Conservation (phyloP, 495 filamentous ascomycete genomes). For the Cercophora newfieldiana region DNA sequence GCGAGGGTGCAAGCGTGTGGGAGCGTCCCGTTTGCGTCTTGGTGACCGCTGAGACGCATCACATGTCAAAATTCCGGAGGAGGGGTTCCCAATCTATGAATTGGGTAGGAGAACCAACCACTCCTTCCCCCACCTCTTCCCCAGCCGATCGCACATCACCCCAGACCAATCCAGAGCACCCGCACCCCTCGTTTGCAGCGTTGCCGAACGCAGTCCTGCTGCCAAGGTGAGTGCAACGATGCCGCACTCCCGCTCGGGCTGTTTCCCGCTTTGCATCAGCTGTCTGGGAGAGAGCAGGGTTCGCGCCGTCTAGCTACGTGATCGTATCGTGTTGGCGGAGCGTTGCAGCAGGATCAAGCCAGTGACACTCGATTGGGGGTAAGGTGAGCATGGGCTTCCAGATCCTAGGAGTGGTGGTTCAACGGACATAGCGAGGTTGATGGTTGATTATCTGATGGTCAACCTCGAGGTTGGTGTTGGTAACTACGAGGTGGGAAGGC, state of each 20-base stretch:
- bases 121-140: neutral
- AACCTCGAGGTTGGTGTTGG: too few species aligned
- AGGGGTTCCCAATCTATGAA: neutral
- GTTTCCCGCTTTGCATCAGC: conserved; percentile 5
- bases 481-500: neutral
- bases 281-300: neutral
- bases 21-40: conserved; percentile 9
- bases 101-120: neutral
- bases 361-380: neutral
- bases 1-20: neutral
- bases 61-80: conserved; percentile 12
- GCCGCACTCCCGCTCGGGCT: neutral
- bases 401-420: neutral
- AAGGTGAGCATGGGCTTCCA: neutral
- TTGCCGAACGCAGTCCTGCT: neutral
- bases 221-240: neutral
- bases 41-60: conserved; percentile 5
- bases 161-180: neutral
- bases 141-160: neutral
- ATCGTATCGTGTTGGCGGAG: neutral
- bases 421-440: neutral
- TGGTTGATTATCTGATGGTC: neutral
- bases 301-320: neutral
- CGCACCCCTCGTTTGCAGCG: neutral
- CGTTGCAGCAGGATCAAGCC: neutral